Base-by-base conservation (phyloP, 495 filamentous ascomycete genomes). In the Penicillium atrosanguineum region DNA sequence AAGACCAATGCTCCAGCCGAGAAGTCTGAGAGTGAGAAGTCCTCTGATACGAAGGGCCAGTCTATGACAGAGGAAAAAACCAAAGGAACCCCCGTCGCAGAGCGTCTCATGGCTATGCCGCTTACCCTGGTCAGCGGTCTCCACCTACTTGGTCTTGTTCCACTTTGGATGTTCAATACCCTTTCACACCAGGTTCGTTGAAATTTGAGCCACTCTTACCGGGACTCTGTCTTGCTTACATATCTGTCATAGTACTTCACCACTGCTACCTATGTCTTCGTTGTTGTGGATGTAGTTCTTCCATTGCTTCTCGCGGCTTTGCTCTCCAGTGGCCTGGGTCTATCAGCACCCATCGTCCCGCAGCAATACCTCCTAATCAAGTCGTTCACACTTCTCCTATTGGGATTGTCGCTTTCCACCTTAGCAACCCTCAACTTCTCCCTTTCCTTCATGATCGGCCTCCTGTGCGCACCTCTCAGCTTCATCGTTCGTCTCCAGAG, bases 361-460 rank as follows among this genome's bases (percentile, higher is more conserved):
- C 88, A 91, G 44, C 85, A 95, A 65, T 82, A 85, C 65, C 80
- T 79, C 20, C 80, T 97, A 46, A 85, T 93, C 57, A 90, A 91
- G 62, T 93, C 87, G 48, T 90, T 98, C 80, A 95, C 94, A 12
- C 84, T 97, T 21, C 83, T 98, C 4, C 80, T 94, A 0, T 82
- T 97, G 0, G 95, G 95, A 58, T 87, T 95, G 70, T 90, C 88
- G 69, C 87, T 98, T 56, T 89, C 90, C 44, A 85, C 93, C 4
- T 87, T 98, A 31, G 91, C 93, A 15, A 98, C 95, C 2, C 85
- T 98, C 45, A 98, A 98, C 73, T 98, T 98, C 79, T 89, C 87
- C 21, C 87, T 97, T 25, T 85, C 90, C 37, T 86, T 97, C 70
- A 75, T 96, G 44, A 74, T 97, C 57, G 94, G 94, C 38, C 73